These are phyloP conservation scores for Adiantum capillusveneris DNA, from an alignment of 75 land plant species.

Conservation along the genomic window DNA sequence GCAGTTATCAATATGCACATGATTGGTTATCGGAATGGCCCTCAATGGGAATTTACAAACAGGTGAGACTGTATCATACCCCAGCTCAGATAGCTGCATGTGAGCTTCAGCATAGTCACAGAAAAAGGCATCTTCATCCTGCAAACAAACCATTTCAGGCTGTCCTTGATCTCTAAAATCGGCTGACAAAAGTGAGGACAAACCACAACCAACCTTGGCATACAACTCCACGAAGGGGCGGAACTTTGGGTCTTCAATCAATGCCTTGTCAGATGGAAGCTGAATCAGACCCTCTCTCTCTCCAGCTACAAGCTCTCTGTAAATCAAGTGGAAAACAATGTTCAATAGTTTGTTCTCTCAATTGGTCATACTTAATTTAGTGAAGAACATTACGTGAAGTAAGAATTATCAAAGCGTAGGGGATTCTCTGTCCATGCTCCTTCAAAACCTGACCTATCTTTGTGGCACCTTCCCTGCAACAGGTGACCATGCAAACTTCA, in stretches of 20 bases:
- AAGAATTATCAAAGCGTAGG: conserved; percentile 81
- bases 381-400: conserved; percentile 48
- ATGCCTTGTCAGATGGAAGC: conserved; percentile 82
- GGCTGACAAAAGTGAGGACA: not conserved
- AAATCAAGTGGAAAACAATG: too few species aligned
- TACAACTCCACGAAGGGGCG: conserved; percentile 79
- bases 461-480: conserved; percentile 86
- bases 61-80: too few species aligned
- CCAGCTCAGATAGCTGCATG: conserved; percentile 83
- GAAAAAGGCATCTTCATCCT: conserved; percentile 96
- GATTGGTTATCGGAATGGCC: too few species aligned
- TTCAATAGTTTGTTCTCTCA: too few species aligned
- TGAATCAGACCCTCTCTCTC: conserved; percentile 81
- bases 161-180: not conserved
- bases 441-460: conserved; percentile 96
- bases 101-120: conserved; percentile 80
- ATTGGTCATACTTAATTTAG: not conserved
- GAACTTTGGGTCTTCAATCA: conserved; percentile 66
- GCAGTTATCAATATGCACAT: too few species aligned
- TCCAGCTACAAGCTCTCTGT: conserved; percentile 73
- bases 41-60: too few species aligned
- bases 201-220: conserved; percentile 47
- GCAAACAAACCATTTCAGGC: not conserved
- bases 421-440: conserved; percentile 91
- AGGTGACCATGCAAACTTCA: not conserved